Evolutionary conservation across 202 grass and related monocot genomes (phyloP).

Genomic region (Musa balbisiana): DNA sequence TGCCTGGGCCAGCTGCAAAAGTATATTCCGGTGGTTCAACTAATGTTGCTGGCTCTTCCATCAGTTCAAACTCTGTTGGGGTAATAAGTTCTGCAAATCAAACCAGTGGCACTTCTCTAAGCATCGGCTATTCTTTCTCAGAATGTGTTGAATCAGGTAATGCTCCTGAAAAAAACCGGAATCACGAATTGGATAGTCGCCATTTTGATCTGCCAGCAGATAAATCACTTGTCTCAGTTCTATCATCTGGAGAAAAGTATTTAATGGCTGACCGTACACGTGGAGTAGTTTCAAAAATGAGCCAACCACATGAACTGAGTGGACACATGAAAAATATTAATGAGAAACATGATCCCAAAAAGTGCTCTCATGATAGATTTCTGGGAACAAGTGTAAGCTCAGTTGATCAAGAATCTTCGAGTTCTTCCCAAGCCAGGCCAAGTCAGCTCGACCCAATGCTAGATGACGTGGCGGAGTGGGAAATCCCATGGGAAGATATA

Average conservation of each 20-base stretch:
- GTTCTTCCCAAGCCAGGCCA: constrained; percentile 42
- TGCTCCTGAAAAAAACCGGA: constrained; percentile 31
- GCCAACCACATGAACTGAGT: constrained; percentile 37
- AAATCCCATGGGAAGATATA: constrained; percentile 98
- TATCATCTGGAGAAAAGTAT: constrained; percentile 39
- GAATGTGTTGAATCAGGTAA: constrained; percentile 27
- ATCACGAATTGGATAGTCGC: constrained; percentile 34
- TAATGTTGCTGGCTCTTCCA: constrained; percentile 37
- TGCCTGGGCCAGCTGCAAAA: constrained; percentile 43
- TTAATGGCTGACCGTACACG: constrained; percentile 30
- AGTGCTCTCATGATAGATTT: constrained; percentile 55
- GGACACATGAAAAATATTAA: constrained; percentile 27
- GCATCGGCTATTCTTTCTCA: constrained; percentile 27
- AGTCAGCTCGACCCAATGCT: constrained; percentile 71
- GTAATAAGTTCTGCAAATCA: constrained; percentile 40
- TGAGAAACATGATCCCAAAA: constrained; percentile 52
- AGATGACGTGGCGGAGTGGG: constrained; percentile 90
- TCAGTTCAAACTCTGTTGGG: constrained; percentile 28
- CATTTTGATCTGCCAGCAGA: constrained; percentile 38
- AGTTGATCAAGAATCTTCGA: constrained; percentile 40
- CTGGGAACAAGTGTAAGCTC: constrained; percentile 39
- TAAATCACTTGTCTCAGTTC: constrained; percentile 34
- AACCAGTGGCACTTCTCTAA: constrained; percentile 33
- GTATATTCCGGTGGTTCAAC: constrained; percentile 26
- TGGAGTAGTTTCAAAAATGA: constrained; percentile 28